Evolutionary conservation across 306 rosid species (phyloP), one percentile per base, ranked within the genome.

Genomic region (Luffa acutangula): DNA sequence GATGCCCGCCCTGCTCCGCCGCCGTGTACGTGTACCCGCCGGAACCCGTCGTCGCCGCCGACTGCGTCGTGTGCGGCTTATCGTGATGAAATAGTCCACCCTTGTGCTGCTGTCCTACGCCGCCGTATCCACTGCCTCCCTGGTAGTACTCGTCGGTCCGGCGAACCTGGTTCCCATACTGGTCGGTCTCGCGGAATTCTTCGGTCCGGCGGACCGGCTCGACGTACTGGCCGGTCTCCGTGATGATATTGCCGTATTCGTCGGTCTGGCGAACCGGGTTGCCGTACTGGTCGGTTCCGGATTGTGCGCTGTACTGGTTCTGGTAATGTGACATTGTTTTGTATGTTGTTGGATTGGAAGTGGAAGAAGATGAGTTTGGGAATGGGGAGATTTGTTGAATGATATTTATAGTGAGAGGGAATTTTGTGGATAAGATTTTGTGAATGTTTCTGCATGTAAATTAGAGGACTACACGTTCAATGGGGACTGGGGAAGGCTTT

Each of bases 311-410:
- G 70, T 78, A 36, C 3, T 31, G 80, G 75, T 64, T 76, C 48
- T 79, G 87, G 64, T 12, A 37, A 1, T 84, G 65, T 2, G 84
- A 76, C 89, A 87, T 87, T 81, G 81, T 79, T 15, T 13, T 5
- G 33, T 46, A 12, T 7, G 51, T 46, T 9, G 12, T 46, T 46
- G 51, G 9, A 46, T 1, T 46, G 51, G 1, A 46, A 46, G 31
- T 25, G 31, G 31, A 25, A 5, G 48, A 43, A 43, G 9, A 7
- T 43, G 48, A 43, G 9, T 5, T 43, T 43, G 48, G 5, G 9
- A 43, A 1, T 10, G 15, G 13, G 9, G 56, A 7, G 18, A 14
- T 52, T 52, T 0, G 21, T n/a, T 56, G 62, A n/a, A 56, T 56
- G 20, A 56, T 25, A 15, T 17, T 3, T 14, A 53, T 4, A 17